Base-by-base conservation (phyloP, 2,329 filamentous ascomycete genomes). In the Fusarium torreyae region DNA sequence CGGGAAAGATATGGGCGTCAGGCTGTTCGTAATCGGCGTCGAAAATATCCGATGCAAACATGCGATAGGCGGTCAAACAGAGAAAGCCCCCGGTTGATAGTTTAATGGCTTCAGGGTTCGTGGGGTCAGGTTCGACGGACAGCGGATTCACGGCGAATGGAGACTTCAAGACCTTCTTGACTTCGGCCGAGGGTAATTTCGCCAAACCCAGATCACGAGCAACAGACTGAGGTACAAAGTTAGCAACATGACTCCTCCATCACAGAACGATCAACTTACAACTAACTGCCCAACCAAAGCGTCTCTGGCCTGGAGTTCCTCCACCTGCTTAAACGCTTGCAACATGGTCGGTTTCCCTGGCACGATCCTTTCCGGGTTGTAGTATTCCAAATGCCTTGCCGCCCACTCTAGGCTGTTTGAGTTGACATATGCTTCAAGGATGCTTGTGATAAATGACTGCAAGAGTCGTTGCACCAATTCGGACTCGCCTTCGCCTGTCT, bases 381-480 rank as follows among this genome's bases (percentile, higher is more conserved):
- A 88, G 62, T 86, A 89, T 78, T 95, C 92, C 66, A 92, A 84
- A 57, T 94, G 78, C 51, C 92, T 82, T 15, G 86, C 81, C 3
- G 89, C 85, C 89, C 89, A 91, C 45, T 87, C 85, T 77, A 91
- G 77, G 24, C 82, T 81, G 69, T 89, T 86, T 8, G 80, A 82
- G 69, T 89, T 89, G 64, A 93, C 85, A 70, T 93, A 95, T 45
- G 91, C 87, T 76, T 94, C 92, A 13, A 94, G 80, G 18, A 94
- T 81, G 75, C 92, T 92, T 1, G 91, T 93, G n/a, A 93, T 84
- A 77, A 96, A 94, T 2, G 90, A 89, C 74, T 93, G 90, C 24
- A 95, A 80, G 17, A 95, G 81, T 59, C 86, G 88, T 36, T 83
- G 83, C 73, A 91, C 88, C 64, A 94, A 81, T 10, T 84, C 86